A percentile compares a stretch with the other conserved stretches of the same genome.
These are phyloP conservation scores for Sphaerobolus stellatus DNA, from an alignment of 1,284 basidiomycete genomes.

Conservation along the genomic window DNA sequence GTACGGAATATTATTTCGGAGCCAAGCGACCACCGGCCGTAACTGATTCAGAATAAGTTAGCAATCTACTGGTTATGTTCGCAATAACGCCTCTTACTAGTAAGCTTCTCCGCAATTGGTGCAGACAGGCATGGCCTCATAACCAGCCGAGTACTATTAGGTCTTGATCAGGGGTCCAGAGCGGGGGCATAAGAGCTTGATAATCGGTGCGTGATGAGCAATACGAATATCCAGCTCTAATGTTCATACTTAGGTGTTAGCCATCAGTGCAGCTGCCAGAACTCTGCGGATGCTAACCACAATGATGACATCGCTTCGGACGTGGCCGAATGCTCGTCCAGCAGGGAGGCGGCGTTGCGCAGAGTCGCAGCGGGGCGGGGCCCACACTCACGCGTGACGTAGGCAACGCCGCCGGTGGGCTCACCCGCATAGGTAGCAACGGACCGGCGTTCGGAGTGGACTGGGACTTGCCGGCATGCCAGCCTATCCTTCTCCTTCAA, in stretches of 20 bases:
- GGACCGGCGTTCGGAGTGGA: no score
- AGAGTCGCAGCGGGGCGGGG: constrained; percentile 65
- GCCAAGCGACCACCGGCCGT: constrained; percentile 61
- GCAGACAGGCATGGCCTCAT: constrained; percentile 64
- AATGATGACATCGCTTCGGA: constrained; percentile 69
- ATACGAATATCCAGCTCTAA: constrained; percentile 66
- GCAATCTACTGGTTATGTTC: constrained; percentile 1
- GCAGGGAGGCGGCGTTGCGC: no score
- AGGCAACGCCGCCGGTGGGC: constrained; percentile 46
- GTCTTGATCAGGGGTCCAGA: constrained; percentile 41
- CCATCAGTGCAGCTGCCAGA: constrained; percentile 2
- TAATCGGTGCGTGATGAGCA: constrained; percentile 72
- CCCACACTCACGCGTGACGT: constrained; percentile 74
- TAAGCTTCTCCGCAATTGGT: constrained; percentile 68
- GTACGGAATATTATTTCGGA: constrained; percentile 53
- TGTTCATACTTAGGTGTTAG: constrained; percentile 10
- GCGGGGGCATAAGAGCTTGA: constrained; percentile 71
- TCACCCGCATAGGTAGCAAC: constrained; percentile 71
- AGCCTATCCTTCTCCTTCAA: no score
- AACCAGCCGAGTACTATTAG: constrained; percentile 53
- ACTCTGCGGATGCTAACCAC: constrained; percentile 48
- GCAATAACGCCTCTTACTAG: constrained; percentile 45
- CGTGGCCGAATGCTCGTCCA: no score
- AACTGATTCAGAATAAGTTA: constrained; percentile 55
- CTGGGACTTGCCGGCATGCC: no score